These are phyloP conservation scores for Ramaria rubella DNA, from an alignment of 768 basidiomycete species.

Conservation along the genomic window DNA sequence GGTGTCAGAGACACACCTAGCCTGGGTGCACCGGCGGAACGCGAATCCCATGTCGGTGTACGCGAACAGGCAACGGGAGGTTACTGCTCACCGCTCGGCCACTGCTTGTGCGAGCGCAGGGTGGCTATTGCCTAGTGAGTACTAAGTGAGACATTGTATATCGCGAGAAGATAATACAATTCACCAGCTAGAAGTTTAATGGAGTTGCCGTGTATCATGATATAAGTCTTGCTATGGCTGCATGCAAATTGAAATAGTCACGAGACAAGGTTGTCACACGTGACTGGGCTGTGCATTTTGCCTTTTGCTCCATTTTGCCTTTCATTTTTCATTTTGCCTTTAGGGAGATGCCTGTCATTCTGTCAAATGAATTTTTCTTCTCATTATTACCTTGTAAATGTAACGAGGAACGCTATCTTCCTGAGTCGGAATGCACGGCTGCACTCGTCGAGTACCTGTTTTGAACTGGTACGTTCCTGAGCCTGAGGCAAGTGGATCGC, in stretches of 20 bases:
- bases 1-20: slow-evolving; percentile 84
- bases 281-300: background rate
- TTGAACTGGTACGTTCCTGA: no score
- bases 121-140: slow-evolving; percentile 82
- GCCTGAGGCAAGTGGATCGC: no score
- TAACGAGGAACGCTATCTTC: no score
- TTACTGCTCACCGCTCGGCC: slow-evolving; percentile 89
- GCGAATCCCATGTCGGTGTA: slow-evolving; percentile 48
- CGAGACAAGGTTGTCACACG: background rate
- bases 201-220: slow-evolving; percentile 20
- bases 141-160: background rate
- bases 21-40: slow-evolving; percentile 41
- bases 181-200: slow-evolving; percentile 23
- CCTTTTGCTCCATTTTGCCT: no score
- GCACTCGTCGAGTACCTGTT: no score
- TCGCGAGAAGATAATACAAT: background rate
- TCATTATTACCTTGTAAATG: no score
- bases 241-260: background rate
- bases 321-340: no score
- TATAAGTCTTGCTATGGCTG: background rate
- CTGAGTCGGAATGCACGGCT: no score
- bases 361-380: no score
- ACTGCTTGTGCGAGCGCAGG: slow-evolving; percentile 94
- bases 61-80: slow-evolving; percentile 28
- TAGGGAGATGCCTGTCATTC: no score